Evolutionary conservation across 108 stramenopile species (phyloP).

Genomic region (Skeletonema tropicum): DNA sequence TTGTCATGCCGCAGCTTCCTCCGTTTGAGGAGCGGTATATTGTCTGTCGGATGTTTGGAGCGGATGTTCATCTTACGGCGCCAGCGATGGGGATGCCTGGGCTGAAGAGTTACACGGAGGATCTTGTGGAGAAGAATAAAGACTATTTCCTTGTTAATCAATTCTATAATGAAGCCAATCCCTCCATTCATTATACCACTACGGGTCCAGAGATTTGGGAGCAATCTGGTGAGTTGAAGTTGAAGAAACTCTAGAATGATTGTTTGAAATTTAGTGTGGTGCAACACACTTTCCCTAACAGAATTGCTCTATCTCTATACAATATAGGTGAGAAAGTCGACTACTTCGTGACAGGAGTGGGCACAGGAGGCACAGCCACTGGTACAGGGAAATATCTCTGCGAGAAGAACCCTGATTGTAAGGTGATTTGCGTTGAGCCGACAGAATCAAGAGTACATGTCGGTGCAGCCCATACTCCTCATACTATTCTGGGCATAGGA

Average conservation of each 20-base stretch:
- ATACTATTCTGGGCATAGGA: slow-evolving; percentile 17
- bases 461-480: not conserved
- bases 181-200: slow-evolving; percentile 59
- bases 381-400: slow-evolving; percentile 29
- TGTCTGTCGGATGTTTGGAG: slow-evolving; percentile 63
- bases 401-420: slow-evolving; percentile 9
- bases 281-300: not conserved
- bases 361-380: slow-evolving; percentile 81
- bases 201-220: slow-evolving; percentile 89
- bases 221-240: slow-evolving; percentile 67
- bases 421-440: slow-evolving; percentile 15
- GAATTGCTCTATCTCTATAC: not conserved
- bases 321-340: not conserved
- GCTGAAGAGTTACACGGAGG: not conserved
- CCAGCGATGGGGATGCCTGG: slow-evolving; percentile 36
- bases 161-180: slow-evolving; percentile 88
- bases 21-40: slow-evolving; percentile 74
- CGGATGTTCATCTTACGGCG: slow-evolving; percentile 73
- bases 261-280: not conserved
- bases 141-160: slow-evolving; percentile 84
- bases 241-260: slow-evolving; percentile 52
- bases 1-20: slow-evolving; percentile 88
- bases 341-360: slow-evolving; percentile 71
- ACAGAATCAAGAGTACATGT: slow-evolving; percentile 4
- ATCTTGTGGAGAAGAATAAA: slow-evolving; percentile 34